Base-by-base conservation (phyloP, 1,284 basidiomycete genomes). In the Heliocybe sulcata region DNA sequence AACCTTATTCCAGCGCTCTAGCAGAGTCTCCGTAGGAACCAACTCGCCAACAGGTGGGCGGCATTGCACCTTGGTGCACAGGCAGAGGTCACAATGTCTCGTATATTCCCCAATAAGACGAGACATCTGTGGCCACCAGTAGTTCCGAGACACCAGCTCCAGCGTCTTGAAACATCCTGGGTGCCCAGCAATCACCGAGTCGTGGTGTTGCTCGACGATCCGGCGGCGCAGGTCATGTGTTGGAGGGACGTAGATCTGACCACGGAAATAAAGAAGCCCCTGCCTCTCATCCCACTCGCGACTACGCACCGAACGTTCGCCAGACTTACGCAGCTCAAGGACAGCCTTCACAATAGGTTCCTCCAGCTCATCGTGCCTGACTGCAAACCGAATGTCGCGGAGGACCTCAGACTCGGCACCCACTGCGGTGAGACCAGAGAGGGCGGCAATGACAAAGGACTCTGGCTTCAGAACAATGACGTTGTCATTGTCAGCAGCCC, bases 111-210 rank as follows among this genome's bases (percentile, higher is more conserved):
- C 0, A 0, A 66, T 35, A 2, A 47, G 56, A 0, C 19, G 12
- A 4, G 53, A 8, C 0, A 65, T 57, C 0, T 59, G 48, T 0
- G 61, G 61, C 64, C 63, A 65, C 26, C 57, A 64, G 27, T 56
- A 63, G 4, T 55, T 47, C 0, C 52, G 10, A 0, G 53, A 14
- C 0, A 61, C 29, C 0, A 59, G 45, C 33, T 59, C 45, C 0
- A 63, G 35, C 0, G 73, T 80, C 55, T 71, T 73, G 1, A 54
- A 60, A 2, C 61, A 55, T 1, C 80, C 78, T 0, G 67, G 72
- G 58, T 82, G 79, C 2, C 79, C 71, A 2, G 58, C 56, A 0
- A 64, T 27, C 0, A n/a, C 16, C 0, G 63, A 52, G 51, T 77
- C 66, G 54, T 77, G 69, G 53, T 68, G 58, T 1, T 19, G 2